These are phyloP conservation scores for Russula sp. DNA, from an alignment of 768 basidiomycete species.

Conservation along the genomic window DNA sequence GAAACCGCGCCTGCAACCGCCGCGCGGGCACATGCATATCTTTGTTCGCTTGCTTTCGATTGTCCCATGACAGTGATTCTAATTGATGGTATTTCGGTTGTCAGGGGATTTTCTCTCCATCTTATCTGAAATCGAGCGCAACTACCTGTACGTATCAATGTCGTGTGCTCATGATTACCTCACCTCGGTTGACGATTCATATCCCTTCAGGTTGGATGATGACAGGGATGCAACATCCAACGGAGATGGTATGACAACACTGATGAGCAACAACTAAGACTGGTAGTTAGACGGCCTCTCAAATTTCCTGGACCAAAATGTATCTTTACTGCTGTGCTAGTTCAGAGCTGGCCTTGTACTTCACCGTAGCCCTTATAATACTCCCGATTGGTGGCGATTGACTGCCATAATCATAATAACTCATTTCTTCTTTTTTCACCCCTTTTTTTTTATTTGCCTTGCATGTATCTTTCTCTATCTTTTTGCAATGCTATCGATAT, in stretches of 20 bases:
- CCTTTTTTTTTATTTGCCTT: conserved; percentile 18
- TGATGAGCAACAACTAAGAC: conserved; percentile 31
- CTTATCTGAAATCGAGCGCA: conserved; percentile 85
- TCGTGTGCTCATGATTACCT: not conserved
- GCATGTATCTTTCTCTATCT: conserved; percentile 8
- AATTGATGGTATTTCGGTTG: conserved; percentile 2
- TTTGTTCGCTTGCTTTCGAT: conserved; percentile 53
- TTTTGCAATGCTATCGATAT: conserved; percentile 23
- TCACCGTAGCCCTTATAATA: conserved; percentile 22
- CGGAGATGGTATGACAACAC: conserved; percentile 50
- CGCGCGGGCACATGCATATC: conserved; percentile 80
- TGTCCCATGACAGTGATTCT: not conserved
- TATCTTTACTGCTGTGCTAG: conserved; percentile 14
- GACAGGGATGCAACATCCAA: conserved; percentile 62
- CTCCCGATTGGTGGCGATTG: not conserved
- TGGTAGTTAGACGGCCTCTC: not conserved
- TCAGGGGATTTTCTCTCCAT: conserved; percentile 92
- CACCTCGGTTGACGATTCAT: conserved; percentile 10
- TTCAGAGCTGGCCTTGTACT: conserved; percentile 13
- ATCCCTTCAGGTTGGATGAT: conserved; percentile 55
- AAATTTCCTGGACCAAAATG: conserved; percentile 12
- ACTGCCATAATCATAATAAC: conserved; percentile 4
- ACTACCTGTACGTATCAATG: conserved; percentile 63
- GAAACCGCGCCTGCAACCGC: conserved; percentile 78
- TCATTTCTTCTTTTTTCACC: not conserved